Evolutionary conservation across 192 early-diverging fungal species (phyloP).

Genomic region (Geosiphon pyriformis): DNA sequence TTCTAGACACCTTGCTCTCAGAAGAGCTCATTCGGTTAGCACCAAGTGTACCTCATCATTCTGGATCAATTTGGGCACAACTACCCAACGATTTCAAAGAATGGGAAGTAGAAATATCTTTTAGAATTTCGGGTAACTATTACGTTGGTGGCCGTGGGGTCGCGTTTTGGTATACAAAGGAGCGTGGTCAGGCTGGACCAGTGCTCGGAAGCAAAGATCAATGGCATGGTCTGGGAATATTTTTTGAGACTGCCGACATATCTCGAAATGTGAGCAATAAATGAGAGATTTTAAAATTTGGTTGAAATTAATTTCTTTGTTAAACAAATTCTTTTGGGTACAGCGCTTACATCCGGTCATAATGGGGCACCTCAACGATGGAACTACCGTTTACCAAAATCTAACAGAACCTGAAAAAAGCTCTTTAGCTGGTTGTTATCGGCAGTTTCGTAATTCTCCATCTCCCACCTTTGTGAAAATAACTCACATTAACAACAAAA

Average conservation of each 20-base stretch:
- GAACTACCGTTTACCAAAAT: slow-evolving; percentile 33
- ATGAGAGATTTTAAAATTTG: background rate
- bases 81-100: slow-evolving; percentile 56
- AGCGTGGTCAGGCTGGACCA: slow-evolving; percentile 43
- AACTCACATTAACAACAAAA: slow-evolving; percentile 52
- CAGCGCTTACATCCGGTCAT: slow-evolving; percentile 48
- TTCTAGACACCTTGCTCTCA: slow-evolving; percentile 33
- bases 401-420: slow-evolving; percentile 23
- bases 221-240: slow-evolving; percentile 60
- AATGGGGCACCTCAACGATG: slow-evolving; percentile 63
- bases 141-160: slow-evolving; percentile 66
- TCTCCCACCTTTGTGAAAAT: slow-evolving; percentile 49
- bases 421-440: slow-evolving; percentile 49
- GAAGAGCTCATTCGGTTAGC: slow-evolving; percentile 54
- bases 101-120: slow-evolving; percentile 66
- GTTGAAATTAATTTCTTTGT: no score
- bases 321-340: no score
- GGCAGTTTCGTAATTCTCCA: slow-evolving; percentile 62
- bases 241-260: slow-evolving; percentile 58
- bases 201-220: slow-evolving; percentile 62
- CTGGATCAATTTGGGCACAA: slow-evolving; percentile 58
- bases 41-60: slow-evolving; percentile 49
- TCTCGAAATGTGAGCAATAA: slow-evolving; percentile 28
- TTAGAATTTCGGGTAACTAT: slow-evolving; percentile 53
- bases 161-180: slow-evolving; percentile 79